phyloP scores from a whole-genome alignment of 2,329 filamentous ascomycete species.

The Xenosphaeropsis pyriputrescens region DNA sequence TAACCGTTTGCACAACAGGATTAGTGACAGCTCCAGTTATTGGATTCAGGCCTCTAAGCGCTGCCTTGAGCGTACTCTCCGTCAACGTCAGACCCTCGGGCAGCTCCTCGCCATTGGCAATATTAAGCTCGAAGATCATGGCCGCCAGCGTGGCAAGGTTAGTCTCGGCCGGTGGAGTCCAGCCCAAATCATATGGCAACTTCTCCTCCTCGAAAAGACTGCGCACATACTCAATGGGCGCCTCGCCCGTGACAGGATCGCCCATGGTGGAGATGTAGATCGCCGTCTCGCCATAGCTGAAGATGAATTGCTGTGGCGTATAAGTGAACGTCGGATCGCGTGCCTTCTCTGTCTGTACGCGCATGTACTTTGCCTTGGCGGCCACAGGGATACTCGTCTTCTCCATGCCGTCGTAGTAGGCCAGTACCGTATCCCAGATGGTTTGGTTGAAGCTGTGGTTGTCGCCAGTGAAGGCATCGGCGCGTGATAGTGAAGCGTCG shows the following conservation, averaged over 20 bases:
- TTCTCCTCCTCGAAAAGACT: slow-evolving; percentile 21
- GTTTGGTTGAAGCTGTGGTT: slow-evolving; percentile 19
- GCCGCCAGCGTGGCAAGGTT: slow-evolving; percentile 6
- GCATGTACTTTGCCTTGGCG: slow-evolving; percentile 15
- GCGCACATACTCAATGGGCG: slow-evolving; percentile 18
- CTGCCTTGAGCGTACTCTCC: slow-evolving; percentile 6
- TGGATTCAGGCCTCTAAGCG: slow-evolving; percentile 8
- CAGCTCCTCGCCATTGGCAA: slow-evolving; percentile 7
- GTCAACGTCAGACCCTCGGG: slow-evolving; percentile 7
- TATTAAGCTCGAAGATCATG: slow-evolving; percentile 7
- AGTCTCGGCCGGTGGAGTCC: slow-evolving; percentile 12
- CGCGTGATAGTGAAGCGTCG: slow-evolving; percentile 18
- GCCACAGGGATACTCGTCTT: slow-evolving; percentile 14
- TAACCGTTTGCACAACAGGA: no score
- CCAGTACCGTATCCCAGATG: slow-evolving; percentile 16
- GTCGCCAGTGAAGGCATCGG: slow-evolving; percentile 19
- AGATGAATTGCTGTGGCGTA: slow-evolving; percentile 16
- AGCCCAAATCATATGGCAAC: slow-evolving; percentile 20
- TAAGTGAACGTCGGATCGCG: slow-evolving; percentile 20
- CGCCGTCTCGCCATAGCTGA: slow-evolving; percentile 22
- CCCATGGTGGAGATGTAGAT: slow-evolving; percentile 22
- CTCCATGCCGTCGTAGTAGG: slow-evolving; percentile 10
- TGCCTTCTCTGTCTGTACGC: slow-evolving; percentile 11
- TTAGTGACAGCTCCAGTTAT: slow-evolving; percentile 4
- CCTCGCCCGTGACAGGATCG: slow-evolving; percentile 16